Conservation (phyloP, 2,329 filamentous ascomycete species). For the Alternaria sp. region DNA sequence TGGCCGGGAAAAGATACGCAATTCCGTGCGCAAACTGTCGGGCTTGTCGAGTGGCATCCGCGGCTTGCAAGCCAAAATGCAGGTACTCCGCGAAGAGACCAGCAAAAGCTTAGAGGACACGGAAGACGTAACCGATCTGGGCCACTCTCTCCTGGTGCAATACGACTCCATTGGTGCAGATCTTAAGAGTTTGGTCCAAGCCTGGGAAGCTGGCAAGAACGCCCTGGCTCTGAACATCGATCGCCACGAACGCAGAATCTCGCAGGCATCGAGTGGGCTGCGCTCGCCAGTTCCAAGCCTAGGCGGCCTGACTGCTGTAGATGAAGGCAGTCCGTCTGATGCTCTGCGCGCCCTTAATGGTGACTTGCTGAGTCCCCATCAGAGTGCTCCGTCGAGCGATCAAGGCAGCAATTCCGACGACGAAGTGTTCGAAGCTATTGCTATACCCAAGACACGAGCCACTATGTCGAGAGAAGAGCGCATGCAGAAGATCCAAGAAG, state of each 20-base stretch:
- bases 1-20: constrained; percentile 81
- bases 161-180: constrained; percentile 95
- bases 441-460: constrained; percentile 70
- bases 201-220: constrained; percentile 71
- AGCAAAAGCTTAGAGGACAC: constrained; percentile 78
- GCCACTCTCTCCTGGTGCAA: constrained; percentile 79
- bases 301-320: constrained; percentile 66
- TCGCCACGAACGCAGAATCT: constrained; percentile 70
- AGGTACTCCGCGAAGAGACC: constrained; percentile 88
- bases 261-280: constrained; percentile 57
- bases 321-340: constrained; percentile 64
- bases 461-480: constrained; percentile 84
- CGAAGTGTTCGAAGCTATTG: constrained; percentile 91
- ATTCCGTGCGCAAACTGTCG: constrained; percentile 86
- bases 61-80: constrained; percentile 91
- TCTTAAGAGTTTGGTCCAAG: constrained; percentile 64
- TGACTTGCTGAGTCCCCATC: constrained; percentile 60
- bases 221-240: constrained; percentile 82
- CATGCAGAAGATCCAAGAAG: constrained; percentile 85
- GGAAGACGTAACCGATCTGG: constrained; percentile 72
- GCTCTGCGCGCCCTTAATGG: constrained; percentile 82
- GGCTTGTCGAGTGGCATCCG: constrained; percentile 89
- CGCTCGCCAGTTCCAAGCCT: constrained; percentile 61
- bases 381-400: constrained; percentile 48
- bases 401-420: constrained; percentile 66